Conservation (phyloP, 257 asterid species). For the Scutellaria barbata region DNA sequence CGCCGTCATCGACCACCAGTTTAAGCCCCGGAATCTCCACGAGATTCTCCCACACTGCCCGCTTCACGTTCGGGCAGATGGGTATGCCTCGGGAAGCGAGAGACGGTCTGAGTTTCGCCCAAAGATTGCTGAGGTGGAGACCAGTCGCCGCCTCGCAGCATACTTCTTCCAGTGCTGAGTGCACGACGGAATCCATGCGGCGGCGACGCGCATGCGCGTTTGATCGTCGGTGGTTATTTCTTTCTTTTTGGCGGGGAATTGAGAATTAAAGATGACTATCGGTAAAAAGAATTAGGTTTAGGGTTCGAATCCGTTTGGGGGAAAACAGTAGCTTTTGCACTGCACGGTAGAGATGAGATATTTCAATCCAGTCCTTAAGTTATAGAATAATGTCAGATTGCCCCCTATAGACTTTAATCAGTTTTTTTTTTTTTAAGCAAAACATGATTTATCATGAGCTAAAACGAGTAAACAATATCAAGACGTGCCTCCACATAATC, state of each 20-base stretch:
- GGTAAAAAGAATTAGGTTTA: slow-evolving; percentile 36
- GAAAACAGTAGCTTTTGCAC: background rate
- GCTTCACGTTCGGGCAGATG: slow-evolving; percentile 69
- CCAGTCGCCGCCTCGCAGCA: slow-evolving; percentile 72
- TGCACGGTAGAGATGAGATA: background rate
- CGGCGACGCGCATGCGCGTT: slow-evolving; percentile 29
- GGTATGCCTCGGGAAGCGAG: slow-evolving; percentile 55
- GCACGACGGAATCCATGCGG: slow-evolving; percentile 72
- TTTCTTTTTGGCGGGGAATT: slow-evolving; percentile 44
- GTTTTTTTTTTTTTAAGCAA: too few species aligned
- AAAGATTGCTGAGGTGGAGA: slow-evolving; percentile 59
- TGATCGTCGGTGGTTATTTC: slow-evolving; percentile 22
- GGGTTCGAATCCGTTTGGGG: slow-evolving; percentile 60
- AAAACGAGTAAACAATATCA: too few species aligned
- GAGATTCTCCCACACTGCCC: slow-evolving; percentile 73
- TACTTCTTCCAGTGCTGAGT: slow-evolving; percentile 76
- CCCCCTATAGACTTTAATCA: background rate
- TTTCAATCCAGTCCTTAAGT: slow-evolving; percentile 17
- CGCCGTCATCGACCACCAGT: slow-evolving; percentile 46
- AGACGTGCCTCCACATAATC: too few species aligned
- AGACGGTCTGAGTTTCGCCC: slow-evolving; percentile 61
- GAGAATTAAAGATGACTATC: slow-evolving; percentile 15
- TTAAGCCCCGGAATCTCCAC: slow-evolving; percentile 64
- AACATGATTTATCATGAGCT: too few species aligned
- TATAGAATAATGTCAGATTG: background rate